These are phyloP conservation scores for Russula sp. DNA, from an alignment of 768 basidiomycete genomes.

Conservation along the genomic window DNA sequence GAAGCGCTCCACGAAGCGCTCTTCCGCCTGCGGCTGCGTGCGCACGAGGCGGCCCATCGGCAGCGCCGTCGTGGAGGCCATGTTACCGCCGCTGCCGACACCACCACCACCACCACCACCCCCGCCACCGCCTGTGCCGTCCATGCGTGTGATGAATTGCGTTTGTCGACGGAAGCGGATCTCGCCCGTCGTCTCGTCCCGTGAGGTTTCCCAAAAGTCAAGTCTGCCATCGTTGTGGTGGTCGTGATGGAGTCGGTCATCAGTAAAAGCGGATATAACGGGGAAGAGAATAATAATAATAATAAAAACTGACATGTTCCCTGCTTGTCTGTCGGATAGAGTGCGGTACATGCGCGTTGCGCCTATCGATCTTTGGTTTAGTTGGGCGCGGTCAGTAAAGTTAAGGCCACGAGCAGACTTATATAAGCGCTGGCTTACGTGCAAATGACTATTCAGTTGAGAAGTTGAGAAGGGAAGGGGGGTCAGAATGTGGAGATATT, in stretches of 20 bases:
- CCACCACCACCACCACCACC: too few species aligned
- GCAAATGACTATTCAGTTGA: slow-evolving; percentile 18
- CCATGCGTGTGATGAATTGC: slow-evolving; percentile 1
- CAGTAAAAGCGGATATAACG: neutral
- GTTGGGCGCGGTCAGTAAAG: neutral
- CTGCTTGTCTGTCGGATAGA: slow-evolving; percentile 14
- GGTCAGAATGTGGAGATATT: neutral
- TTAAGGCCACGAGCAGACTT: neutral
- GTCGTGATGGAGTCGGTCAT: too few species aligned
- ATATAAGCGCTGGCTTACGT: slow-evolving; percentile 15
- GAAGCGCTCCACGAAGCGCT: slow-evolving; percentile 18
- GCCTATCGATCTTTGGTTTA: slow-evolving; percentile 14
- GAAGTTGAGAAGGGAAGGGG: neutral
- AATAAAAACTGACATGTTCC: slow-evolving; percentile 11
- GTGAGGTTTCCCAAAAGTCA: slow-evolving; percentile 20
- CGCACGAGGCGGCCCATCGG: slow-evolving; percentile 18
- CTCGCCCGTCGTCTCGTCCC: slow-evolving; percentile 18
- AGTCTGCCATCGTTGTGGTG: too few species aligned
- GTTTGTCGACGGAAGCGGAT: slow-evolving; percentile 21
- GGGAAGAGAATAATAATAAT: too few species aligned
- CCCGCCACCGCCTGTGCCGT: neutral
- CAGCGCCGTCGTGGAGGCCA: slow-evolving; percentile 9
- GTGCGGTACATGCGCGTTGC: slow-evolving; percentile 20
- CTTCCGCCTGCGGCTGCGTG: neutral
- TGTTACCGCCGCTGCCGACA: neutral